phyloP scores from a whole-genome alignment of 306 rosid species.

The Crataegus laevigata region DNA sequence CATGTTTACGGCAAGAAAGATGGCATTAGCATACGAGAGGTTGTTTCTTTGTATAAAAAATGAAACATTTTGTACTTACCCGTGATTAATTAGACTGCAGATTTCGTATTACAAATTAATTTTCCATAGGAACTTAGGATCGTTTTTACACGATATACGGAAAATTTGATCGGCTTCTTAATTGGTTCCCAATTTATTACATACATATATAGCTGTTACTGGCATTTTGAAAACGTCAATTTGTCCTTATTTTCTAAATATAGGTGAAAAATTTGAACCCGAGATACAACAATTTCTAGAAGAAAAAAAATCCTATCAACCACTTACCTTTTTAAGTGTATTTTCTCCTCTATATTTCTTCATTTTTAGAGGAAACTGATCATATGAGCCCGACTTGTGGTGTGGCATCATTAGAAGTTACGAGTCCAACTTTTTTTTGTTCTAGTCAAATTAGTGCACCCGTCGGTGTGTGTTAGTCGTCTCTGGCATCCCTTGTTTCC shows the following conservation, averaged over 20 bases:
- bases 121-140: not conserved
- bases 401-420: no score
- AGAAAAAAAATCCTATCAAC: no score
- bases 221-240: not conserved
- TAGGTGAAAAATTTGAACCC: no score
- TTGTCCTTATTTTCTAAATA: no score
- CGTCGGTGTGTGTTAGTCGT: not conserved
- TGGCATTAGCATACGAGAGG: constrained; percentile 90
- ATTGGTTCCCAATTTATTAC: no score
- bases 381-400: no score
- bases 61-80: constrained; percentile 56
- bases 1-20: constrained; percentile 81
- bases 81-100: constrained; percentile 14
- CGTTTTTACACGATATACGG: not conserved
- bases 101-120: not conserved
- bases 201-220: not conserved
- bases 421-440: not conserved
- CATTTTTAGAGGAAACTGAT: no score
- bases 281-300: no score
- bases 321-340: no score
- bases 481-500: not conserved
- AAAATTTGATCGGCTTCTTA: not conserved
- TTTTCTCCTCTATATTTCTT: no score
- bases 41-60: constrained; percentile 70
- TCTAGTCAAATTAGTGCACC: not conserved